These are phyloP conservation scores for Gynandropsis gynandra DNA, from an alignment of 345 rosid genomes.

Conservation along the genomic window DNA sequence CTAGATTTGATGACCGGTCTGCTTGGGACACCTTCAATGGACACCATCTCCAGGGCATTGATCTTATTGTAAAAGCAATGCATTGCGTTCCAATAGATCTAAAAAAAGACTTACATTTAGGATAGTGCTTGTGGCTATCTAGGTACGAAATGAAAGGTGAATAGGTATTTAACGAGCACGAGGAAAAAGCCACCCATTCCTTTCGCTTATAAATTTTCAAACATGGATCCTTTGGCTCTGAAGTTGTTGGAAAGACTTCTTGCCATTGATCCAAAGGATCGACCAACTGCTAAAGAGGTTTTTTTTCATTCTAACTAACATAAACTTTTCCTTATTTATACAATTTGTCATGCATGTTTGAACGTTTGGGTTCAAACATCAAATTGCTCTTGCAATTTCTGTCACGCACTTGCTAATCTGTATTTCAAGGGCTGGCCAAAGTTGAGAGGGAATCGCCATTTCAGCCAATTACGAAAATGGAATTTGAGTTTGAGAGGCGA, in stretches of 20 bases:
- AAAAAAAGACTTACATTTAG: neutral
- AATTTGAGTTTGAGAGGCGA: no score
- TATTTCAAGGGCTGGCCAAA: conserved; percentile 81
- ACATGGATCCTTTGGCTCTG: conserved; percentile 74
- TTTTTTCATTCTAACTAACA: conserved; percentile 15
- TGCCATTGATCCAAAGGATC: conserved; percentile 87
- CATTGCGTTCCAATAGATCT: conserved; percentile 6
- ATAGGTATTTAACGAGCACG: conserved; percentile 89
- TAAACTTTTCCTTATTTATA: no score
- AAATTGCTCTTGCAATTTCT: conserved; percentile 7
- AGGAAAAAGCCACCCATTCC: no score
- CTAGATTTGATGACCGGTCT: no score
- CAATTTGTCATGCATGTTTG: neutral
- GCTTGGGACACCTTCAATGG: no score
- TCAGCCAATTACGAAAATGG: conserved; percentile 84
- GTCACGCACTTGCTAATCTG: conserved; percentile 80
- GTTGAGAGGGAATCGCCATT: conserved; percentile 92
- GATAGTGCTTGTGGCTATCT: conserved; percentile 4
- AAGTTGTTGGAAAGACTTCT: conserved; percentile 66
- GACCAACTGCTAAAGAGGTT: conserved; percentile 92
- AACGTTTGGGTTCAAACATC: neutral
- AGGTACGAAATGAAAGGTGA: conserved; percentile 97
- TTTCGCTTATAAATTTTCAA: no score
- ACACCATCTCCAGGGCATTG: no score
- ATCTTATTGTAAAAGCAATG: conserved; percentile 7